These are phyloP conservation scores for Phytophthora tubulina DNA, from an alignment of 352 stramenopile species.

Conservation along the genomic window DNA sequence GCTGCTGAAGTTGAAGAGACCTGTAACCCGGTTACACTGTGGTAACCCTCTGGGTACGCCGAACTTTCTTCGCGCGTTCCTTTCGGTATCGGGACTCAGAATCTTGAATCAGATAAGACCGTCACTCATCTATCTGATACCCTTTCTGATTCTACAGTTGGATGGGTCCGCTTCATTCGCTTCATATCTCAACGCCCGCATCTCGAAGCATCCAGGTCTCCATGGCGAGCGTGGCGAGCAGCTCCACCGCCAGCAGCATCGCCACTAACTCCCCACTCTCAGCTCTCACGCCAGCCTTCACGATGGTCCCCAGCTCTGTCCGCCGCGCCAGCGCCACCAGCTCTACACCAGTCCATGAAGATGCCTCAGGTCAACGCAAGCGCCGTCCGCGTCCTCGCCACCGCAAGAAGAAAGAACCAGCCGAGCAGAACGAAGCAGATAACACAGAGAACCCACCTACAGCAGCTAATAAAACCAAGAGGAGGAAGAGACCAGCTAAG, in stretches of 20 bases:
- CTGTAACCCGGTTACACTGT: too few species aligned
- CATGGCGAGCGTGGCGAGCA: conserved; percentile 38
- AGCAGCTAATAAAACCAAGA: conserved; percentile 24
- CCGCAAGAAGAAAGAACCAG: conserved; percentile 36
- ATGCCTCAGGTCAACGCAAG: conserved; percentile 19
- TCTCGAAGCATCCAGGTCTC: background rate
- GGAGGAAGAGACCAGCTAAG: conserved; percentile 26
- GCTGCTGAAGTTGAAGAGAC: too few species aligned
- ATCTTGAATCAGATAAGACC: conserved; percentile 6
- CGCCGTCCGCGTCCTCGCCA: conserved; percentile 23
- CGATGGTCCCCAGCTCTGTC: conserved; percentile 47
- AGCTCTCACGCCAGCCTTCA: conserved; percentile 28
- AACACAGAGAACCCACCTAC: background rate
- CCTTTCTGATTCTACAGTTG: conserved; percentile 14
- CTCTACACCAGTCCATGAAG: conserved; percentile 2
- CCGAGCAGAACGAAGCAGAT: background rate
- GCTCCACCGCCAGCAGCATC: conserved; percentile 25
- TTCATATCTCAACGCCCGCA: conserved; percentile 13
- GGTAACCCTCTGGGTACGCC: background rate
- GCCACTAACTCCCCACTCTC: conserved; percentile 31
- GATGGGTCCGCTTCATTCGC: conserved; percentile 11
- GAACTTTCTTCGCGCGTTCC: conserved; percentile 23
- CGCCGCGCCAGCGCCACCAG: conserved; percentile 3
- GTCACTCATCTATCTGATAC: conserved; percentile 12
- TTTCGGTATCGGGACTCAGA: conserved; percentile 4